Conservation (phyloP, 345 rosid genomes). For the Syzygium aqueum region DNA sequence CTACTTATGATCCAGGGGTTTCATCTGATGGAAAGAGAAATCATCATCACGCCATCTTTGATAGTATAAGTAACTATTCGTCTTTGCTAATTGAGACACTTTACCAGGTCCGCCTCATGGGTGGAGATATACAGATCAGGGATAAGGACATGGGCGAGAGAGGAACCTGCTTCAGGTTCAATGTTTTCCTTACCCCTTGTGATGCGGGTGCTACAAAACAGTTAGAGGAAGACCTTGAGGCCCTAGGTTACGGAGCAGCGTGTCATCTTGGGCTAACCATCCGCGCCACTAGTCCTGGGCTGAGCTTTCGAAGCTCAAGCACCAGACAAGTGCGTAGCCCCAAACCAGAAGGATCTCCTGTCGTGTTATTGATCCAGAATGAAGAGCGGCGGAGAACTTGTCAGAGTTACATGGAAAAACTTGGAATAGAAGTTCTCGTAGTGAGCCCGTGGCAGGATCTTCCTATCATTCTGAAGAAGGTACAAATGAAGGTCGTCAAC, state of each 20-base stretch:
- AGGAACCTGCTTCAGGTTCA: slow-evolving; percentile 83
- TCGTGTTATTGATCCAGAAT: slow-evolving; percentile 46
- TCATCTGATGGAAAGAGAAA: not conserved
- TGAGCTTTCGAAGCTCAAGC: slow-evolving; percentile 17
- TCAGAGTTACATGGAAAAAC: slow-evolving; percentile 36
- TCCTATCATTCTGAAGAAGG: slow-evolving; percentile 15
- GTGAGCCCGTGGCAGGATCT: slow-evolving; percentile 37
- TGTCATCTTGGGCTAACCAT: slow-evolving; percentile 14
- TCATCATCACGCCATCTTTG: not conserved
- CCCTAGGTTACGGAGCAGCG: slow-evolving; percentile 1
- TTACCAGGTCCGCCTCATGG: slow-evolving; percentile 65
- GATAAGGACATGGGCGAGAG: slow-evolving; percentile 47
- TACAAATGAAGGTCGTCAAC: slow-evolving; percentile 16
- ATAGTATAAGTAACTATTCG: not conserved
- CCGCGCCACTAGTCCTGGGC: slow-evolving; percentile 15
- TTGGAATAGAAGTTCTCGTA: slow-evolving; percentile 41
- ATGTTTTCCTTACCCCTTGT: slow-evolving; percentile 23
- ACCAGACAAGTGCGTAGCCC: slow-evolving; percentile 38
- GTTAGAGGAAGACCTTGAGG: slow-evolving; percentile 13
- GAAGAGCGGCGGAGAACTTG: slow-evolving; percentile 40
- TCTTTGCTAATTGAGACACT: not conserved
- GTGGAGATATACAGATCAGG: slow-evolving; percentile 66
- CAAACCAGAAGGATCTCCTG: slow-evolving; percentile 49
- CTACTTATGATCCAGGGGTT: not conserved
- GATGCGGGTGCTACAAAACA: not conserved